Conservation (phyloP, 768 basidiomycete species). For the Lepiota brunneoincarnata region DNA sequence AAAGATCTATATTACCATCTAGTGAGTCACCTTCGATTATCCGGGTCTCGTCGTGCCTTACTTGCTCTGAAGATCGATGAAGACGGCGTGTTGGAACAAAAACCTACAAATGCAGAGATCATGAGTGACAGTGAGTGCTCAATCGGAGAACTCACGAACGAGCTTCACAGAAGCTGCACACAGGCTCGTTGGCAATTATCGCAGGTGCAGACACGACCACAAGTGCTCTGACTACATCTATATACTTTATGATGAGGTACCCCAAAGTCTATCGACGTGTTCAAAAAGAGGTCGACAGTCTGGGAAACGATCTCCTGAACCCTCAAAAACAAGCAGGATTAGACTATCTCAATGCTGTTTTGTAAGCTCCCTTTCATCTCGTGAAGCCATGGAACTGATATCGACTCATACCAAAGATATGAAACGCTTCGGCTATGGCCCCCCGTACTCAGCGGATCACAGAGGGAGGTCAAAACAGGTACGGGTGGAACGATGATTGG, state of each 20-base stretch:
- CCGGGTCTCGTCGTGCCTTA: background rate
- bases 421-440: slow-evolving; percentile 37
- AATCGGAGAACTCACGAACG: background rate
- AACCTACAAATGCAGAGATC: slow-evolving; percentile 7
- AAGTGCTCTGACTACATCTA: slow-evolving; percentile 21
- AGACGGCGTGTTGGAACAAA: slow-evolving; percentile 10
- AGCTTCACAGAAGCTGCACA: background rate
- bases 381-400: background rate
- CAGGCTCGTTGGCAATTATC: slow-evolving; percentile 25
- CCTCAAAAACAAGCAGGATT: slow-evolving; percentile 20
- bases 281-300: slow-evolving; percentile 24
- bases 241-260: slow-evolving; percentile 26
- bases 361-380: slow-evolving; percentile 21
- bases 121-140: slow-evolving; percentile 12
- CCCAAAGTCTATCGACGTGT: slow-evolving; percentile 22
- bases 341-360: slow-evolving; percentile 30
- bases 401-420: slow-evolving; percentile 22
- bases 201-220: slow-evolving; percentile 32
- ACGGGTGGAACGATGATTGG: slow-evolving; percentile 28
- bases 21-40: slow-evolving; percentile 13
- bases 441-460: slow-evolving; percentile 30
- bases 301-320: slow-evolving; percentile 19
- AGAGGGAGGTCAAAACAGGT: slow-evolving; percentile 28
- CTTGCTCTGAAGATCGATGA: slow-evolving; percentile 1
- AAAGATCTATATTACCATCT: slow-evolving; percentile 29